Conservation (phyloP, 2,329 filamentous ascomycete genomes). For the Zymoseptoria pseudotritici region DNA sequence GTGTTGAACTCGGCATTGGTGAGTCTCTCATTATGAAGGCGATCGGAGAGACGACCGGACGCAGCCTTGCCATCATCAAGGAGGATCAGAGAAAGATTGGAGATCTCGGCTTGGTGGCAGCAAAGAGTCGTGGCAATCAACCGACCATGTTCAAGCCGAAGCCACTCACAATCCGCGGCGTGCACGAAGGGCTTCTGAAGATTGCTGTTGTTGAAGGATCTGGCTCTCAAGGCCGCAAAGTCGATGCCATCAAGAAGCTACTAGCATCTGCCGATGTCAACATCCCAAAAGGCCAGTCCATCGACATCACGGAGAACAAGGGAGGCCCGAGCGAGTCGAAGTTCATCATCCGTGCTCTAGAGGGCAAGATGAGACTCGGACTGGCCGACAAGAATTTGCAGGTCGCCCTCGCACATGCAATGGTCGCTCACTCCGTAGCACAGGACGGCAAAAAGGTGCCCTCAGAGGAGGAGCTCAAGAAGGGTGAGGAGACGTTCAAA, state of each 20-base stretch:
- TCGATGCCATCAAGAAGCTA: conserved; percentile 91
- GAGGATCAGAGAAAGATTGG: conserved; percentile 94
- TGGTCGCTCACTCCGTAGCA: conserved; percentile 76
- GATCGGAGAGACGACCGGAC: conserved; percentile 87
- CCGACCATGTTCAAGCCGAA: conserved; percentile 99
- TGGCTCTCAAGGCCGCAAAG: conserved; percentile 82
- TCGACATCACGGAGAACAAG: conserved; percentile 88
- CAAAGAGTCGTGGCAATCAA: conserved; percentile 91
- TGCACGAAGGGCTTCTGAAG: conserved; percentile 78
- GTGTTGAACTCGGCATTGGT: conserved; percentile 95
- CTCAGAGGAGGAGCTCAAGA: conserved; percentile 67
- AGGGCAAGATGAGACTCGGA: conserved; percentile 87
- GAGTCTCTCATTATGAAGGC: conserved; percentile 99
- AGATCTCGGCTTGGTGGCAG: conserved; percentile 86
- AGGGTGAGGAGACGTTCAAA: conserved; percentile 81
- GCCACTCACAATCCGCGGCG: conserved; percentile 73
- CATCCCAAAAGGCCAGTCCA: conserved; percentile 54
- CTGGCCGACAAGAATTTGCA: conserved; percentile 89
- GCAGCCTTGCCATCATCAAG: conserved; percentile 83
- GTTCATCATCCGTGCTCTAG: conserved; percentile 83
- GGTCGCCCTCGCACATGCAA: conserved; percentile 79
- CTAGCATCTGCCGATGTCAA: conserved; percentile 81
- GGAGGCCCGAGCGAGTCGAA: conserved; percentile 93
- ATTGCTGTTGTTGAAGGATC: conserved; percentile 83
- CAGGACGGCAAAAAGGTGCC: conserved; percentile 59